A percentile compares a stretch with the other conserved stretches of the same genome.
Evolutionary conservation across 257 asterid genomes (phyloP).

Genomic region (Solanum lycopersicoides): DNA sequence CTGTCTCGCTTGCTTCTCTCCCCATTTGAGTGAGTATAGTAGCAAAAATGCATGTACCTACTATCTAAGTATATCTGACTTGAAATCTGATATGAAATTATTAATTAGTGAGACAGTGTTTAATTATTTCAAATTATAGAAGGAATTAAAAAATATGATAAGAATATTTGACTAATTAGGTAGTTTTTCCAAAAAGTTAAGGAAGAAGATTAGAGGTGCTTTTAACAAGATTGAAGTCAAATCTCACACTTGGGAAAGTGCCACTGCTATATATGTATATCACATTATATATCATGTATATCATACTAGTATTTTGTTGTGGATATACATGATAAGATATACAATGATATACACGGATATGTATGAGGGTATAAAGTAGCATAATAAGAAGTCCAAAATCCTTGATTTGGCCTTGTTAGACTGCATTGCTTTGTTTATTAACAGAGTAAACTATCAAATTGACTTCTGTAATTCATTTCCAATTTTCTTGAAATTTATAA

Average conservation of each 20-base stretch:
- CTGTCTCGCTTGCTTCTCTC: background rate
- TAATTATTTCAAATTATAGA: no score
- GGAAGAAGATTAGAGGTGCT: background rate
- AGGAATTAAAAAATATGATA: no score
- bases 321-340: no score
- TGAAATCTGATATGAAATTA: background rate
- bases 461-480: background rate
- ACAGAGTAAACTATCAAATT: background rate
- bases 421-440: background rate
- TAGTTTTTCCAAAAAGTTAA: background rate
- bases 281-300: background rate
- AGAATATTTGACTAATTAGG: no score
- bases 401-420: background rate
- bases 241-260: background rate
- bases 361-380: background rate
- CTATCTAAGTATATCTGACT: no score
- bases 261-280: background rate
- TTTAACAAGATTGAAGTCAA: background rate
- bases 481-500: background rate
- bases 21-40: background rate
- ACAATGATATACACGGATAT: background rate
- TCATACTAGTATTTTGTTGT: background rate
- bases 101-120: background rate
- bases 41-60: no score
- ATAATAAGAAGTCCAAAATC: background rate